phyloP scores from a whole-genome alignment of 768 basidiomycete species.

The Xerocomellus intermedius region DNA sequence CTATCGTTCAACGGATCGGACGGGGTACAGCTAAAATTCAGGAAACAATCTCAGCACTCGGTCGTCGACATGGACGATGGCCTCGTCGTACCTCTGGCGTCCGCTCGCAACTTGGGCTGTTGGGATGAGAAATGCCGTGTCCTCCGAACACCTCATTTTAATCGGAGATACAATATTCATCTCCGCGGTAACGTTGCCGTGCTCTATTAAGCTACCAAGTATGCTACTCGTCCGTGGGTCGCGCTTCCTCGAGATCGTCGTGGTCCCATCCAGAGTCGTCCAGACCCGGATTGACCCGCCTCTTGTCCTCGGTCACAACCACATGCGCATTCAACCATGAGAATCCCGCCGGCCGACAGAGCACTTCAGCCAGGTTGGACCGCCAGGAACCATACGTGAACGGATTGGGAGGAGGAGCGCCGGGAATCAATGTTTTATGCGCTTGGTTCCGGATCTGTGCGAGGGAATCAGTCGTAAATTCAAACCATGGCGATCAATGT shows the following conservation, averaged over 20 bases:
- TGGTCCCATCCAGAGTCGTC: slow-evolving; percentile 32
- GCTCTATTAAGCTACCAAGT: not conserved
- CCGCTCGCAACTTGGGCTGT: slow-evolving; percentile 11
- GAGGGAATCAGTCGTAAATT: slow-evolving; percentile 6
- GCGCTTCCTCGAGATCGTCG: slow-evolving; percentile 19
- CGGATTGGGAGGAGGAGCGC: slow-evolving; percentile 74
- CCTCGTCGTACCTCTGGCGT: slow-evolving; percentile 20
- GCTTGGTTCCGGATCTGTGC: slow-evolving; percentile 81
- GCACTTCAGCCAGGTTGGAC: slow-evolving; percentile 68
- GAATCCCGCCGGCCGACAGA: slow-evolving; percentile 78
- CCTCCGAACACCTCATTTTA: slow-evolving; percentile 18
- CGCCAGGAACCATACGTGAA: slow-evolving; percentile 81
- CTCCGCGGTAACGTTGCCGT: slow-evolving; percentile 17
- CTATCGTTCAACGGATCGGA: slow-evolving; percentile 7
- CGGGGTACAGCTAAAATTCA: slow-evolving; percentile 3
- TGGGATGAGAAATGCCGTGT: slow-evolving; percentile 29
- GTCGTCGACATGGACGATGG: slow-evolving; percentile 4
- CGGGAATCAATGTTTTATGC: slow-evolving; percentile 65
- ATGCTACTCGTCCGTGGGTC: slow-evolving; percentile 13
- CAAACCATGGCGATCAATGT: slow-evolving; percentile 11
- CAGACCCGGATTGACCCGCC: slow-evolving; percentile 72
- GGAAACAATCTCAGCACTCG: slow-evolving; percentile 11
- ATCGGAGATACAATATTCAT: slow-evolving; percentile 26
- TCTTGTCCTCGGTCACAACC: slow-evolving; percentile 65
- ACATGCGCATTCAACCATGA: slow-evolving; percentile 73